Evolutionary conservation across 257 asterid genomes (phyloP), one percentile per base, ranked within the genome.

Genomic region (Rhazya stricta): DNA sequence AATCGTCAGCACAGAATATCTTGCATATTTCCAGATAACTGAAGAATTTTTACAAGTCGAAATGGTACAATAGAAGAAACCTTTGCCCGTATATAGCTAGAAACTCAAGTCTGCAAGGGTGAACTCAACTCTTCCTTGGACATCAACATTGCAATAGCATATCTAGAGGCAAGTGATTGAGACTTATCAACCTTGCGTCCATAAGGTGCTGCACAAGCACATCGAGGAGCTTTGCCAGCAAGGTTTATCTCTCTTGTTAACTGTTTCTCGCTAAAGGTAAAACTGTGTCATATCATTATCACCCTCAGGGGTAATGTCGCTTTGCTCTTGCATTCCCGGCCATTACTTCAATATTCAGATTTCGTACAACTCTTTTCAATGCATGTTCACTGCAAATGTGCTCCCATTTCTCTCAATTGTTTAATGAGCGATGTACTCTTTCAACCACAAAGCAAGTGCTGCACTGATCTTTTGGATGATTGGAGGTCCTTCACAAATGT

Each of bases 141-240:
- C 96, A 83, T 80, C 45, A 86, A 93, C 88, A 78, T 79, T 70
- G 84, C 51, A 56, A 86, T 75, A 66, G 74, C 67, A 6, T 88
- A 85, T 78, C 85, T 81, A 19, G 84, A 72, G 61, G 88, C 82
- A 2, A 81, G 84, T 0, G 91, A 91, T 1, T 41, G 86, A 3
- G 78, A 57, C 70, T 80, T 79, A 25, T 79, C 83, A 12, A 91
- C 68, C 15, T 80, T 54, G 60, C 86, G 96, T 3, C 88, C 96
- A 32, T 88, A 91, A 5, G 97, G 92, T 65, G 89, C 89, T 0
- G 96, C 95, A 18, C 96, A 91, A 36, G 93, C 88, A 60, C 96
- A 89, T 1, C 96, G 23, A 91, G 83, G 32, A 89, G 92, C 66
- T 88, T 91, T 45, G 97, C 91, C 3, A 89, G 89, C 48, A 85